Evolutionary conservation across 768 basidiomycete genomes (phyloP).

Genomic region (Hericium rajendrae): DNA sequence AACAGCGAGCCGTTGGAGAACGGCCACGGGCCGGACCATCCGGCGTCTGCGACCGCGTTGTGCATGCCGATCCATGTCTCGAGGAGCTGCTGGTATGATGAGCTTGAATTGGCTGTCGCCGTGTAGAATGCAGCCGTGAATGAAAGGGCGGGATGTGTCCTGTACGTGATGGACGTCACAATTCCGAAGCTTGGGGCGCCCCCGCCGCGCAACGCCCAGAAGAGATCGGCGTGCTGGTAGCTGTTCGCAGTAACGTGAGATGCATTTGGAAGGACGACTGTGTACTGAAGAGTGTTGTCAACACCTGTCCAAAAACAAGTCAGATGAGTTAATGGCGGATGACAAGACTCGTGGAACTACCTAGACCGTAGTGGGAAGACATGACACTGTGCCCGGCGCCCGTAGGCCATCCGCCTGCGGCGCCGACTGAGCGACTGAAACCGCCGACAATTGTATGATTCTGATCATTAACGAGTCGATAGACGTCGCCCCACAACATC

Average conservation of each 20-base stretch:
- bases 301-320: neutral
- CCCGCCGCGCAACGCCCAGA: slow-evolving; percentile 45
- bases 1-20: neutral
- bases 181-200: slow-evolving; percentile 43
- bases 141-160: slow-evolving; percentile 30
- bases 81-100: slow-evolving; percentile 1
- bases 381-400: slow-evolving; percentile 39
- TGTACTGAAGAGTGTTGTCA: slow-evolving; percentile 31
- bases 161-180: slow-evolving; percentile 37
- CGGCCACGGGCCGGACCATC: neutral
- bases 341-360: slow-evolving; percentile 13
- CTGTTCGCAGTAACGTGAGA: slow-evolving; percentile 30
- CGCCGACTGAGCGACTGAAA: slow-evolving; percentile 33
- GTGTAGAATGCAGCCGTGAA: slow-evolving; percentile 20
- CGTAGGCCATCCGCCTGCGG: slow-evolving; percentile 38
- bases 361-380: slow-evolving; percentile 33
- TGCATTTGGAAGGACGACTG: slow-evolving; percentile 34
- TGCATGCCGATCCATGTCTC: neutral
- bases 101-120: neutral
- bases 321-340: neutral
- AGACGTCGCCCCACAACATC: slow-evolving; percentile 37
- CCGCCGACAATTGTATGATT: slow-evolving; percentile 37
- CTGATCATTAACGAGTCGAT: slow-evolving; percentile 28
- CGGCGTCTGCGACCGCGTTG: slow-evolving; percentile 5
- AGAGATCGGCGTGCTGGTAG: slow-evolving; percentile 34